Evolutionary conservation across 1,284 basidiomycete species (phyloP).

Genomic region (Anthracocystis setariae): DNA sequence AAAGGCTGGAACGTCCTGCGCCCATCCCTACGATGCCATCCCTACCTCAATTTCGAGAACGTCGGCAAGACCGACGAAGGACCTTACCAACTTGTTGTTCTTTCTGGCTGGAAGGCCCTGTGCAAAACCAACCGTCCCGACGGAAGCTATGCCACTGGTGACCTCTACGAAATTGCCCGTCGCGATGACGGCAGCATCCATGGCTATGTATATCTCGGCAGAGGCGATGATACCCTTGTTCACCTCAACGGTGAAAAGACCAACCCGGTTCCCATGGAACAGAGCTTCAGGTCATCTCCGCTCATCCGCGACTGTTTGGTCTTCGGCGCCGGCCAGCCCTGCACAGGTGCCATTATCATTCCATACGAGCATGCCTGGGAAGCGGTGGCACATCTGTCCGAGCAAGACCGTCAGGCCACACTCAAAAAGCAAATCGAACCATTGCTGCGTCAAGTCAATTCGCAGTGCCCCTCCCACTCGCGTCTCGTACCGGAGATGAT

Average conservation of each 20-base stretch:
- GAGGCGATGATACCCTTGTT: constrained; percentile 74
- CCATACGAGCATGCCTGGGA: constrained; percentile 71
- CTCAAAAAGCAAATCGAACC: constrained; percentile 35
- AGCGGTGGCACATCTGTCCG: constrained; percentile 45
- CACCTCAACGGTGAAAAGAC: constrained; percentile 58
- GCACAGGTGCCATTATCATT: constrained; percentile 73
- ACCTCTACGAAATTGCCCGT: constrained; percentile 70
- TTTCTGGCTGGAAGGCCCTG: constrained; percentile 74
- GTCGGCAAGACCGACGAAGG: constrained; percentile 27
- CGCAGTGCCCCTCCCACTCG: constrained; percentile 36
- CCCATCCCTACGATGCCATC: constrained; percentile 40
- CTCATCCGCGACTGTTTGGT: constrained; percentile 72
- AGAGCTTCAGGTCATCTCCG: constrained; percentile 35
- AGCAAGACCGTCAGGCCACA: constrained; percentile 20
- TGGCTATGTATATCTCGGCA: constrained; percentile 73
- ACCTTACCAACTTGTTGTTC: constrained; percentile 72
- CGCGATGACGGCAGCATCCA: constrained; percentile 70
- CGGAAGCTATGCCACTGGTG: constrained; percentile 74
- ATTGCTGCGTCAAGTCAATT: constrained; percentile 29
- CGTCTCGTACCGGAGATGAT: constrained; percentile 48
- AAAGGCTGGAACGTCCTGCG: constrained; percentile 75
- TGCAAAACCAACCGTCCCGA: constrained; percentile 72
- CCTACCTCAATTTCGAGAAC: constrained; percentile 40
- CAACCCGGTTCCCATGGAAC: constrained; percentile 54
- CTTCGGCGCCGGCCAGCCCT: constrained; percentile 73